Evolutionary conservation across 2,329 filamentous ascomycete species (phyloP).

Genomic region (Ophiocordyceps australis): DNA sequence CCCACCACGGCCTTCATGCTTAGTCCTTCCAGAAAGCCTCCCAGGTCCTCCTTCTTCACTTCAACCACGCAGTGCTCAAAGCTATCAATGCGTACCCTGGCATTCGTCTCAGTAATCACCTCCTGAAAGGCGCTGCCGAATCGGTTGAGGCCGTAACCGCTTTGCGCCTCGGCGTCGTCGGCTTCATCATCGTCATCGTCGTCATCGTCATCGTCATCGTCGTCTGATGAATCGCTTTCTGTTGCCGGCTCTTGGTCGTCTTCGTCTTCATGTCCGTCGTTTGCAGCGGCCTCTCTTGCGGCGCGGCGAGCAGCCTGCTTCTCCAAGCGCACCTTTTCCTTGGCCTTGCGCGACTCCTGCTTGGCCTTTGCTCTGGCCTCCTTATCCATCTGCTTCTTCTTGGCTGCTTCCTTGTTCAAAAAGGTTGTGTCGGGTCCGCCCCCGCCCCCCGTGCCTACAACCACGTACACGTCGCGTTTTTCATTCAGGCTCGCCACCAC

Average conservation of each 20-base stretch:
- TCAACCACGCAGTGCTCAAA: constrained; percentile 97
- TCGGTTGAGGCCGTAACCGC: constrained; percentile 63
- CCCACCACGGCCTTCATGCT: constrained; percentile 78
- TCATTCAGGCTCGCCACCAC: constrained; percentile 87
- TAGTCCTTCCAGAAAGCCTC: constrained; percentile 75
- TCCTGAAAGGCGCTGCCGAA: constrained; percentile 95
- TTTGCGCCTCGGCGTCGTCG: constrained; percentile 31
- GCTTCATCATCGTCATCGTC: constrained; percentile 31
- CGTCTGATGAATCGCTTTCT: constrained; percentile 20
- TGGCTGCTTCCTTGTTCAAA: constrained; percentile 46
- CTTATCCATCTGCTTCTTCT: constrained; percentile 42
- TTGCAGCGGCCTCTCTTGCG: constrained; percentile 20
- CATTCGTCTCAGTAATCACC: constrained; percentile 79
- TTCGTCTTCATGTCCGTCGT: constrained; percentile 21
- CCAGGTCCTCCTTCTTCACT: constrained; percentile 89
- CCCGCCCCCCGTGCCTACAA: constrained; percentile 83
- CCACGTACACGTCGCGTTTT: constrained; percentile 68
- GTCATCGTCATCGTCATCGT: constrained; percentile 17
- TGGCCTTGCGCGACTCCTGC: constrained; percentile 37
- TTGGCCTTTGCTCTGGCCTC: constrained; percentile 44
- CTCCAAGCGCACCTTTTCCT: constrained; percentile 39
- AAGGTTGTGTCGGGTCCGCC: constrained; percentile 57
- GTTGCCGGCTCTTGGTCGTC: constrained; percentile 26
- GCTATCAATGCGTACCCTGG: constrained; percentile 79
- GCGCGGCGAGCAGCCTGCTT: constrained; percentile 39